Percentiles rank a stretch among this genome's conserved stretches.
phyloP scores from a whole-genome alignment of 2,329 filamentous ascomycete species.

The Leptographium galeiforme region DNA sequence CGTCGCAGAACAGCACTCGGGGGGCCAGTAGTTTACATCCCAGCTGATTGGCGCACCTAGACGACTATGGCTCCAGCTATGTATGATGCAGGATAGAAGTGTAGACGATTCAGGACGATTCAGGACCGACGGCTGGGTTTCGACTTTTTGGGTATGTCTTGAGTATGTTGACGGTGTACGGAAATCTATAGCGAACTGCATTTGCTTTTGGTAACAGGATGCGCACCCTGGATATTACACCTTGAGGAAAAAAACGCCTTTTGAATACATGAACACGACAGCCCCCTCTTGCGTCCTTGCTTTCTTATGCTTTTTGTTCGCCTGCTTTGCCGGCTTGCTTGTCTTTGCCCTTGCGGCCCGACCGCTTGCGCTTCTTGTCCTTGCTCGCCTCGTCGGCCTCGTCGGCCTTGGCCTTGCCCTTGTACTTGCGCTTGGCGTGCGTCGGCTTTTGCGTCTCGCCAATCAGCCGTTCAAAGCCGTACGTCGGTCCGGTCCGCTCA shows the following conservation, averaged over 20 bases:
- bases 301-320: background rate
- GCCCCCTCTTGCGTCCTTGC: background rate
- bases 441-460: constrained; percentile 16
- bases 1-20: constrained; percentile 13
- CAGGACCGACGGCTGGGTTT: too few species aligned
- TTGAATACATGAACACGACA: background rate
- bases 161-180: too few species aligned
- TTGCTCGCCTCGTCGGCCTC: background rate
- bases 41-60: background rate
- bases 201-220: too few species aligned
- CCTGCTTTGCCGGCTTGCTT: background rate
- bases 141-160: too few species aligned
- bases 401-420: constrained; percentile 7
- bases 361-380: constrained; percentile 36
- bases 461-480: constrained; percentile 33
- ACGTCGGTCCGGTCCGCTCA: constrained; percentile 42
- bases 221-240: too few species aligned
- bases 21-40: constrained; percentile 16
- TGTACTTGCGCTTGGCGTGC: constrained; percentile 19
- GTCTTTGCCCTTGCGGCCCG: constrained; percentile 24
- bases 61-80: too few species aligned
- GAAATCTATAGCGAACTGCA: too few species aligned
- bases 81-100: too few species aligned
- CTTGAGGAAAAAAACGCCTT: background rate
- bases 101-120: too few species aligned